Percentiles rank a stretch among this genome's conserved stretches.
Conservation (phyloP, 306 rosid genomes). For the Cucumis melo region DNA sequence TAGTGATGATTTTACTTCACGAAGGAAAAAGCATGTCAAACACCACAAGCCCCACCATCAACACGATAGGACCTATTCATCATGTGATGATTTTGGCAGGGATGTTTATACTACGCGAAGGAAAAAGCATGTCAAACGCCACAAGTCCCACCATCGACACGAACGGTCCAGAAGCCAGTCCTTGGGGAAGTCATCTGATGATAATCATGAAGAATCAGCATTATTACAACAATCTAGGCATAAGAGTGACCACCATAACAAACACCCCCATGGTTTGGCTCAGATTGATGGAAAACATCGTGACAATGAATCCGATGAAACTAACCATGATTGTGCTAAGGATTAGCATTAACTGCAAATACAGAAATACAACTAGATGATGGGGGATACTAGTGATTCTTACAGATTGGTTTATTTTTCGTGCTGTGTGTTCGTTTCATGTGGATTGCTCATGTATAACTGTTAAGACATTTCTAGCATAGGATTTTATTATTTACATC, state of each 20-base stretch:
- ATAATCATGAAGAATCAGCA: constrained; percentile 25
- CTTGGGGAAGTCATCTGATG: constrained; percentile 39
- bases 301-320: neutral
- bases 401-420: neutral
- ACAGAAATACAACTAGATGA: neutral
- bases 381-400: neutral
- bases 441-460: neutral
- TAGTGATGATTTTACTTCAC: constrained; percentile 14
- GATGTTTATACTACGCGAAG: constrained; percentile 4
- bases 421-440: neutral
- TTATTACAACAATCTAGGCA: constrained; percentile 14
- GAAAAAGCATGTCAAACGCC: constrained; percentile 32
- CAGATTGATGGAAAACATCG: neutral
- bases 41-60: constrained; percentile 40
- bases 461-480: neutral
- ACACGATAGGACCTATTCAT: constrained; percentile 6
- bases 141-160: constrained; percentile 27
- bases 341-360: neutral
- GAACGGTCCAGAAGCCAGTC: constrained; percentile 25
- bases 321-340: neutral
- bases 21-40: constrained; percentile 24
- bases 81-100: neutral
- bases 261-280: constrained; percentile 1
- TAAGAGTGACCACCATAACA: constrained; percentile 27
- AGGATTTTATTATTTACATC: neutral